phyloP scores from a whole-genome alignment of 805 yeast genomes.

The Metschnikowia reukaufii region DNA sequence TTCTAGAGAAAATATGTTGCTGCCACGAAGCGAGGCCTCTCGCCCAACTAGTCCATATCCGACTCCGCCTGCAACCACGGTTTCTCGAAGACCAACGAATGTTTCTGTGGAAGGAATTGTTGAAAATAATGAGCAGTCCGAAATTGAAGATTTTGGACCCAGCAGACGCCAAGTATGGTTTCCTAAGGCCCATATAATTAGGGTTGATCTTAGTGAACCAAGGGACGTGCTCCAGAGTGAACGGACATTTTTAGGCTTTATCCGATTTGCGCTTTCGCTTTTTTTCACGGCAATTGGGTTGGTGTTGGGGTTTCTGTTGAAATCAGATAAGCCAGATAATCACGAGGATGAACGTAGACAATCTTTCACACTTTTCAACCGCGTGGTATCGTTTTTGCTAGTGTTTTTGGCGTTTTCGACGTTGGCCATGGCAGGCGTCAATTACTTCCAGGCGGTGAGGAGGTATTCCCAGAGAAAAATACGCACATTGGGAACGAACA shows the following conservation, averaged over 20 bases:
- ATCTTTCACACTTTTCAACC: constrained; percentile 13
- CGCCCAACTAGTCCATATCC: neutral
- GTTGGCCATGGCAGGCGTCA: constrained; percentile 38
- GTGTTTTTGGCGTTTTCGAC: constrained; percentile 39
- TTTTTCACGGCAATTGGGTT: constrained; percentile 49
- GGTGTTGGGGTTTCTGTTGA: constrained; percentile 44
- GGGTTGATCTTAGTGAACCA: constrained; percentile 39
- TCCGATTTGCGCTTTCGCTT: constrained; percentile 46
- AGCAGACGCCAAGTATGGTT: constrained; percentile 10
- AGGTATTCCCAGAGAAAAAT: constrained; percentile 45
- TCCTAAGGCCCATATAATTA: constrained; percentile 14
- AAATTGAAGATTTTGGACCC: constrained; percentile 1
- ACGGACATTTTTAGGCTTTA: constrained; percentile 50
- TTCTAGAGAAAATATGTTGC: neutral
- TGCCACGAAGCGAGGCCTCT: neutral
- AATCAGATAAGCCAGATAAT: constrained; percentile 11
- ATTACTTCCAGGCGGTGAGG: constrained; percentile 45
- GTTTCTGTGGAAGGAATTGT: constrained; percentile 3
- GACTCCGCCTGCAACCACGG: neutral
- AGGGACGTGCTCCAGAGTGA: constrained; percentile 56
- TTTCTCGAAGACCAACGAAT: neutral
- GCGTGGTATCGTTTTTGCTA: constrained; percentile 36
- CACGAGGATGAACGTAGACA: neutral
- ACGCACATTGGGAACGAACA: constrained; percentile 34
- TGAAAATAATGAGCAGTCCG: neutral